A percentile compares a stretch with the other conserved stretches of the same genome.
Conservation (phyloP, 345 rosid species). For the Alliaria petiolata region DNA sequence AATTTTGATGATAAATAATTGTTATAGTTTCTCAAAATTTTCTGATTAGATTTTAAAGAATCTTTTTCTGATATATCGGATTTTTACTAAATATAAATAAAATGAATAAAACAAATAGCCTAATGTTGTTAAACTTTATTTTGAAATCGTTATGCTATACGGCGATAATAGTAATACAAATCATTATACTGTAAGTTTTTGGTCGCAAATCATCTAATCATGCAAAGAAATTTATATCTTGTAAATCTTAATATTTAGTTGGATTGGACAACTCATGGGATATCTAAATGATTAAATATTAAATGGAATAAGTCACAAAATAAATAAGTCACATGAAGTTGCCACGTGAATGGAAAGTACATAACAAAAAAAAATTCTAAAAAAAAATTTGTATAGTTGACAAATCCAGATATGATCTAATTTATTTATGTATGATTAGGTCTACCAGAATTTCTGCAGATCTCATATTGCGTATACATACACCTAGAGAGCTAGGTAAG, state of each 20-base stretch:
- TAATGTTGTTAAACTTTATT: background rate
- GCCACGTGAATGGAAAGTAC: background rate
- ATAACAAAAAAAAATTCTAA: background rate
- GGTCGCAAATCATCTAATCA: background rate
- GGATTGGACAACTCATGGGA: background rate
- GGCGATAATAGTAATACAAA: background rate
- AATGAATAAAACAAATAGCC: background rate
- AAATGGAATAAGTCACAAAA: conserved; percentile 9
- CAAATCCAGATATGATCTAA: conserved; percentile 22
- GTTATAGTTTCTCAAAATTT: background rate
- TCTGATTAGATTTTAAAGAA: background rate
- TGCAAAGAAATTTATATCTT: background rate
- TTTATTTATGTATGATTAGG: background rate
- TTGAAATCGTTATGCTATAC: background rate
- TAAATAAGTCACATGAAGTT: conserved; percentile 21
- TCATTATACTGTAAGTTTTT: background rate
- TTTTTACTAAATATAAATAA: background rate
- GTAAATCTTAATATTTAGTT: background rate
- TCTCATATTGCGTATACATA: background rate
- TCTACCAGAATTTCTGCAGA: background rate
- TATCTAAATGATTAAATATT: conserved; percentile 12
- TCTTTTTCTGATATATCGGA: too few species aligned
- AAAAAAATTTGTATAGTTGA: conserved; percentile 8
- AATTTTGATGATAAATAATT: background rate
- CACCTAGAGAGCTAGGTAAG: background rate